Percentiles rank a stretch among this genome's conserved stretches.
Evolutionary conservation across 23 red algal species (phyloP).

Genomic region (Rhodosorus marinus): DNA sequence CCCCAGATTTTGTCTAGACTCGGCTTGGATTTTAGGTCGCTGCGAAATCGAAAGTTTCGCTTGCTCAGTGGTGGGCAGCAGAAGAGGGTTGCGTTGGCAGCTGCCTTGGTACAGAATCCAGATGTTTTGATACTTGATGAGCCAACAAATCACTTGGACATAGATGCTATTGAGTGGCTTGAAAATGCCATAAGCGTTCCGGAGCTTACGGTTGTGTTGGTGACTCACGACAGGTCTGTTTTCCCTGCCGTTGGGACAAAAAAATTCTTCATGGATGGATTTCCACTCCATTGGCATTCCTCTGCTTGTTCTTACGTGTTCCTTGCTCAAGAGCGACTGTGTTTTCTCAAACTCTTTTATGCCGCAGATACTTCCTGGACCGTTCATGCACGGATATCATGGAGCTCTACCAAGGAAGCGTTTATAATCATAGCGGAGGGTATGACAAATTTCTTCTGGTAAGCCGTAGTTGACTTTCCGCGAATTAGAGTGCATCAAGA

Average conservation of each 20-base stretch:
- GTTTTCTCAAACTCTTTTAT: constrained; percentile 45
- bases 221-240: constrained; percentile 73
- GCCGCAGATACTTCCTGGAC: constrained; percentile 27
- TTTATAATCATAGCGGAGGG: constrained; percentile 15
- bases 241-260: no score
- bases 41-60: constrained; percentile 11
- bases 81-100: constrained; percentile 53
- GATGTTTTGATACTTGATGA: constrained; percentile 80
- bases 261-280: no score
- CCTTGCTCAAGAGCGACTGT: no score
- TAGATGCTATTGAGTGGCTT: constrained; percentile 60
- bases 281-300: no score
- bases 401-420: constrained; percentile 44
- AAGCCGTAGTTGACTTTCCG: no score
- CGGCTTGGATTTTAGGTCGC: not conserved
- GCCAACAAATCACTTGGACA: constrained; percentile 74
- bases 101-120: constrained; percentile 35
- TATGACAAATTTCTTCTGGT: constrained; percentile 59
- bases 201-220: constrained; percentile 29
- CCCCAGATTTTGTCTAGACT: constrained; percentile 9
- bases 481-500: no score
- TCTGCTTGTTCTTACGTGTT: no score
- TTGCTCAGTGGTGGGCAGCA: constrained; percentile 59
- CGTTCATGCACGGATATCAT: constrained; percentile 7
- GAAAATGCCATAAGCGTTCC: constrained; percentile 36